These are phyloP conservation scores for Xylariales sp. DNA, from an alignment of 2,329 filamentous ascomycete species.

Conservation along the genomic window DNA sequence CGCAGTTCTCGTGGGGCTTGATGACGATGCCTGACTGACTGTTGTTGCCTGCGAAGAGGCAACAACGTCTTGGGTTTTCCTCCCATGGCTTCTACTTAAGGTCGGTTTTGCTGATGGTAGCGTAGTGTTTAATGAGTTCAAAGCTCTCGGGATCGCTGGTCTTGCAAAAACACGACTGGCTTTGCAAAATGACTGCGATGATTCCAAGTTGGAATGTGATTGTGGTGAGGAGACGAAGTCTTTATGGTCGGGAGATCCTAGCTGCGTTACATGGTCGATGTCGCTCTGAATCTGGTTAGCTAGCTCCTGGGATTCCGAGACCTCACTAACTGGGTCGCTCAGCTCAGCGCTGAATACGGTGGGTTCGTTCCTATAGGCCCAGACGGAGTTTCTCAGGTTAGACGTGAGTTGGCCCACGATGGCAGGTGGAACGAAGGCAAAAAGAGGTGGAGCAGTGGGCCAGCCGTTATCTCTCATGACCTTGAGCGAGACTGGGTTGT, in stretches of 20 bases:
- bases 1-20: constrained; percentile 24
- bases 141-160: no score
- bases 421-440: constrained; percentile 50
- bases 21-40: constrained; percentile 28
- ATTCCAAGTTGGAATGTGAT: constrained; percentile 12
- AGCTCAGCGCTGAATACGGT: constrained; percentile 12
- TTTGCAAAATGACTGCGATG: constrained; percentile 6
- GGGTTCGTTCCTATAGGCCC: constrained; percentile 29
- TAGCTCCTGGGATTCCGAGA: constrained; percentile 47
- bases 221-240: constrained; percentile 28
- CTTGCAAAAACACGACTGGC: constrained; percentile 5
- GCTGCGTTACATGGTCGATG: constrained; percentile 33
- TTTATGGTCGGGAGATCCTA: constrained; percentile 16
- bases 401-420: constrained; percentile 53
- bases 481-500: constrained; percentile 49
- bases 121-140: no score
- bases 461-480: constrained; percentile 52
- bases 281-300: constrained; percentile 47
- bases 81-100: no score
- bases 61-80: no score
- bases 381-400: constrained; percentile 50
- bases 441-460: constrained; percentile 45
- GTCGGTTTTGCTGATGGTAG: no score
- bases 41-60: constrained; percentile 42
- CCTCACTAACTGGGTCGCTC: constrained; percentile 9